phyloP scores from a whole-genome alignment of 2,329 filamentous ascomycete genomes.

The Sarocladium strictum region DNA sequence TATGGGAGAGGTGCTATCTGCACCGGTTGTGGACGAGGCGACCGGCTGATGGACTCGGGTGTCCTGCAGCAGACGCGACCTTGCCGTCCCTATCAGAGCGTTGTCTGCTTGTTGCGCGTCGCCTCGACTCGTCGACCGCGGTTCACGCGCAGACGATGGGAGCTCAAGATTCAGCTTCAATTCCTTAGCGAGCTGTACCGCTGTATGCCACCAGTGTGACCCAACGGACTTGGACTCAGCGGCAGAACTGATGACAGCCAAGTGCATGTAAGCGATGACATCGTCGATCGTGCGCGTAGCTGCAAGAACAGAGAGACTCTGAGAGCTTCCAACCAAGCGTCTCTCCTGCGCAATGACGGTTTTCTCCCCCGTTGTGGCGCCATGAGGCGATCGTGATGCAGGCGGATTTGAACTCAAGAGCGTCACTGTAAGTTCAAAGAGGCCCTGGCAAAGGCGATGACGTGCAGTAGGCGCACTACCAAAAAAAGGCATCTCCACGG shows the following conservation, averaged over 20 bases:
- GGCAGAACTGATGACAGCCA: conserved; percentile 1
- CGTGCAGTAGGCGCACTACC: conserved; percentile 1
- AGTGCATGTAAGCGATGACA: conserved; percentile 1
- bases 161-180: conserved; percentile 3
- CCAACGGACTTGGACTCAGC: background rate
- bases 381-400: background rate
- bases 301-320: background rate
- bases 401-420: background rate
- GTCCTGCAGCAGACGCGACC: background rate
- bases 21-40: background rate
- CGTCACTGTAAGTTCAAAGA: background rate
- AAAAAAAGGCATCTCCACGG: conserved; percentile 4
- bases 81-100: background rate
- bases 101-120: background rate
- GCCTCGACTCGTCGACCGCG: background rate
- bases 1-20: background rate
- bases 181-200: background rate
- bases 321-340: background rate
- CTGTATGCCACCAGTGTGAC: conserved; percentile 2
- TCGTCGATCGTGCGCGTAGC: conserved; percentile 3
- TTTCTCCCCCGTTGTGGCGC: background rate
- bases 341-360: background rate
- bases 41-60: background rate
- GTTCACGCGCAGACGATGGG: background rate
- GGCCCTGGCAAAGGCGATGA: background rate